These are phyloP conservation scores for Trichoderma oligosporum DNA, from an alignment of 2,329 filamentous ascomycete species.

Conservation along the genomic window DNA sequence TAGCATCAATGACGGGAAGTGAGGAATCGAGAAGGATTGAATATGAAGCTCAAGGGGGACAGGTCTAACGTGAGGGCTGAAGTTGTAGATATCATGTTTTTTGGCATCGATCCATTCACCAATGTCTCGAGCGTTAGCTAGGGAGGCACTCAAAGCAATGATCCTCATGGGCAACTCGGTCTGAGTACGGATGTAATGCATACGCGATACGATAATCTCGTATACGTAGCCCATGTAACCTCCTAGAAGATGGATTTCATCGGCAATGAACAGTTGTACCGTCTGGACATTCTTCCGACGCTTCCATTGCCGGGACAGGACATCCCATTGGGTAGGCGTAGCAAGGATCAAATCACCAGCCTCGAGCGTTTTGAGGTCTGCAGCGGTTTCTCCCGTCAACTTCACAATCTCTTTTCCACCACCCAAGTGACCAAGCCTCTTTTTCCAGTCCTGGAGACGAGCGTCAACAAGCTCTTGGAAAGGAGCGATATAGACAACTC, in stretches of 20 bases:
- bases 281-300: constrained; percentile 91
- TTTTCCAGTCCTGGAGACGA: constrained; percentile 78
- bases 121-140: constrained; percentile 89
- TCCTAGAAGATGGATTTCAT: constrained; percentile 91
- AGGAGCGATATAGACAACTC: constrained; percentile 89
- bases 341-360: constrained; percentile 85
- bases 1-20: constrained; percentile 97
- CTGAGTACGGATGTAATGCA: constrained; percentile 92
- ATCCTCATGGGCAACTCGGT: constrained; percentile 82
- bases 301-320: constrained; percentile 93
- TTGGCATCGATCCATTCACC: constrained; percentile 97
- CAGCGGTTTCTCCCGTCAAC: constrained; percentile 86
- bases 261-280: constrained; percentile 86
- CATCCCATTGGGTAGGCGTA: constrained; percentile 93
- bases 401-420: constrained; percentile 90
- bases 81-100: constrained; percentile 98
- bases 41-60: constrained; percentile 90
- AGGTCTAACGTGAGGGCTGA: constrained; percentile 85
- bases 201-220: constrained; percentile 94
- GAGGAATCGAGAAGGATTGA: constrained; percentile 91
- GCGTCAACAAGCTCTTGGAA: constrained; percentile 90
- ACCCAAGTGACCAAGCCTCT: constrained; percentile 65
- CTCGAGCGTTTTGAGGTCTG: constrained; percentile 84
- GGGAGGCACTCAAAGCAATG: constrained; percentile 82
- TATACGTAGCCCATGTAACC: constrained; percentile 85